Base-by-base conservation (phyloP, 1,284 basidiomycete genomes). In the Sanghuangporus sanghuang region DNA sequence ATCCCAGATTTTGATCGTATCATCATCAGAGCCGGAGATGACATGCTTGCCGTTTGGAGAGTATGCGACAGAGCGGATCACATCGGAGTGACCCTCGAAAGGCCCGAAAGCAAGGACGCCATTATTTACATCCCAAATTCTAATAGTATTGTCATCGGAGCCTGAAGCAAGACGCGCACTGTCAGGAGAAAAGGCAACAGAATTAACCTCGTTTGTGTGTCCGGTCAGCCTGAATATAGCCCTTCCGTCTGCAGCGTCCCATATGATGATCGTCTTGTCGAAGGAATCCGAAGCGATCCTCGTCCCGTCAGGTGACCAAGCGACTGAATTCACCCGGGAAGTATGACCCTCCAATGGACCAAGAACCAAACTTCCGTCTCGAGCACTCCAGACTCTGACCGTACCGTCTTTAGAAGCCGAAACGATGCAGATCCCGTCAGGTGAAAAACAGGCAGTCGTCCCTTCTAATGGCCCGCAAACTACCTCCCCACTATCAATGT, bases 281-380 rank as follows among this genome's bases (percentile, higher is more conserved):
- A 2, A 1, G 2, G 27, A 27, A 27, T 3, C 27, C 27, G 27
- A 27, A 27, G 27, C 27, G 2, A 3, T 48, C 38, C 38, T 21
- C 14, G 7, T 40, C 6, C 60, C 35, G 11, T 56, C 52, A 18
- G 60, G 50, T 23, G 60, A 61, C 42, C 14, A 61, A 12, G 68
- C 68, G n/a, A 67, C 66, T 23, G 64, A 48, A 55, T 27, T n/a
- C n/a, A 48, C 59, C 62, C 38, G 59, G 52, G 2, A 16, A 49
- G 48, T 69, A 67, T 42, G 61, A 66, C 60, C 38, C n/a, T 6
- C 16, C 21, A 38, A 21, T 1, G 44, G 44, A 4, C 44, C 44
- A 6, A 46, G 44, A 46, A 46, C 6, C 44, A 46, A 16, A 6
- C n/a, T 18, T 6, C 44, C 44, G 6, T n/a, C 1, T 16, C 14